Conservation (phyloP, 192 early-diverging fungal species). For the Umbelopsis ramanniana region DNA sequence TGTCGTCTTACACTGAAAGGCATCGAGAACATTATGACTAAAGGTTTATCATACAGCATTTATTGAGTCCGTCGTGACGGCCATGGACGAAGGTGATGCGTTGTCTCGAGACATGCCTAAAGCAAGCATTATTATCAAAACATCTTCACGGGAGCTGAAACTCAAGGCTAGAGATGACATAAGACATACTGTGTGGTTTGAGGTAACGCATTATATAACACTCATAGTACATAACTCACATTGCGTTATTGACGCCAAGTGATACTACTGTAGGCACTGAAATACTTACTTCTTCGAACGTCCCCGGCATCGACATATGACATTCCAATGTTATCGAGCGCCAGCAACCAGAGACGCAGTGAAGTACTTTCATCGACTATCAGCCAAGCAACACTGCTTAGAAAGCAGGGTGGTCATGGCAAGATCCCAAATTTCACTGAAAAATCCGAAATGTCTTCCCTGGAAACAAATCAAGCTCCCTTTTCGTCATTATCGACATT, state of each 20-base stretch:
- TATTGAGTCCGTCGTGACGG: slow-evolving; percentile 19
- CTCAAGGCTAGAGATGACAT: slow-evolving; percentile 66
- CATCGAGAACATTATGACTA: too few species aligned
- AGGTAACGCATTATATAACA: slow-evolving; percentile 44
- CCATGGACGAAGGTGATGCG: slow-evolving; percentile 39
- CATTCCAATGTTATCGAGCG: background rate
- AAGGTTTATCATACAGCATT: slow-evolving; percentile 18
- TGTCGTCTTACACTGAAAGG: background rate
- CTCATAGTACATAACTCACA: background rate
- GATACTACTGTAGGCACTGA: background rate
- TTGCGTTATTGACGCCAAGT: too few species aligned
- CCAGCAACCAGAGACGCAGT: background rate
- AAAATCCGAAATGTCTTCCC: background rate
- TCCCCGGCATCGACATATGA: background rate
- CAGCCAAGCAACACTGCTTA: background rate
- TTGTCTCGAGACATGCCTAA: slow-evolving; percentile 48
- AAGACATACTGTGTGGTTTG: slow-evolving; percentile 73
- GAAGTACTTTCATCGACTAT: background rate
- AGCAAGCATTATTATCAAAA: slow-evolving; percentile 64
- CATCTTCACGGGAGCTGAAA: slow-evolving; percentile 70
- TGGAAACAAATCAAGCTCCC: background rate
- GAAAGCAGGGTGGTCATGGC: background rate
- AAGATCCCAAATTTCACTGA: background rate
- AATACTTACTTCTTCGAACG: slow-evolving; percentile 4
- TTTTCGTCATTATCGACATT: slow-evolving; percentile 4